These are phyloP conservation scores for Acanthamoeba divionensis DNA, from an alignment of 208 protist genomes.

Conservation along the genomic window DNA sequence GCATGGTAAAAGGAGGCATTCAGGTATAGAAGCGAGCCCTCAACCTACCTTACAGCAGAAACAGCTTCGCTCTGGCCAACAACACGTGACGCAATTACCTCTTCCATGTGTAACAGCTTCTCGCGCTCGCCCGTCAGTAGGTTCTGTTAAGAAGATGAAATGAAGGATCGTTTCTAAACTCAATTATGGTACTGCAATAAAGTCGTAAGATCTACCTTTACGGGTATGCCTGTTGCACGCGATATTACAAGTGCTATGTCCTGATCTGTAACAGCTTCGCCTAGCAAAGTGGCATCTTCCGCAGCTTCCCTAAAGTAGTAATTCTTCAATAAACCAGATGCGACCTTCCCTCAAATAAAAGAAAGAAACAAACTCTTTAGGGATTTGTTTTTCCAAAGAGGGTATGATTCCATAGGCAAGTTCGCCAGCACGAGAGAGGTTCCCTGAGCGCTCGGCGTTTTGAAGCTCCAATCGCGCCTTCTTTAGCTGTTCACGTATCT, in stretches of 20 bases:
- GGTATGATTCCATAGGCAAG: slow-evolving; percentile 95
- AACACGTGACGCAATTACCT: slow-evolving; percentile 87
- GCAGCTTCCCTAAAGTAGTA: slow-evolving; percentile 50
- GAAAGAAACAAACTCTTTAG: slow-evolving; percentile 63
- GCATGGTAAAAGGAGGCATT: not conserved
- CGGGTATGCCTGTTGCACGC: slow-evolving; percentile 96
- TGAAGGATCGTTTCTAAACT: too few relatives aligned
- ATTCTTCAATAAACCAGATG: not conserved
- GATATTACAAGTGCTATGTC: slow-evolving; percentile 95
- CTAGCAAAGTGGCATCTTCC: slow-evolving; percentile 78
- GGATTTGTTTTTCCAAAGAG: slow-evolving; percentile 85
- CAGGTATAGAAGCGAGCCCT: not conserved
- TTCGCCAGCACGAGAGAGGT: slow-evolving; percentile 91
- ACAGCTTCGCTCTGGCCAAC: slow-evolving; percentile 96
- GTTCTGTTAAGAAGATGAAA: slow-evolving; percentile 52
- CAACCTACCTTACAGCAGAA: slow-evolving; percentile 82
- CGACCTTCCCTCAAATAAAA: slow-evolving; percentile 2
- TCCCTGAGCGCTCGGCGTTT: slow-evolving; percentile 85
- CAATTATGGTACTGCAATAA: not conserved
- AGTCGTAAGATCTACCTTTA: slow-evolving; percentile 63
- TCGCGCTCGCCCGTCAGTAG: slow-evolving; percentile 71
- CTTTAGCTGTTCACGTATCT: slow-evolving; percentile 87
- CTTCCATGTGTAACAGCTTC: slow-evolving; percentile 78
- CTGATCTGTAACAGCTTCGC: slow-evolving; percentile 84
- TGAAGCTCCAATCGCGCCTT: slow-evolving; percentile 85